Conservation (phyloP, 305 asterid species). For the Andrographis paniculata region DNA sequence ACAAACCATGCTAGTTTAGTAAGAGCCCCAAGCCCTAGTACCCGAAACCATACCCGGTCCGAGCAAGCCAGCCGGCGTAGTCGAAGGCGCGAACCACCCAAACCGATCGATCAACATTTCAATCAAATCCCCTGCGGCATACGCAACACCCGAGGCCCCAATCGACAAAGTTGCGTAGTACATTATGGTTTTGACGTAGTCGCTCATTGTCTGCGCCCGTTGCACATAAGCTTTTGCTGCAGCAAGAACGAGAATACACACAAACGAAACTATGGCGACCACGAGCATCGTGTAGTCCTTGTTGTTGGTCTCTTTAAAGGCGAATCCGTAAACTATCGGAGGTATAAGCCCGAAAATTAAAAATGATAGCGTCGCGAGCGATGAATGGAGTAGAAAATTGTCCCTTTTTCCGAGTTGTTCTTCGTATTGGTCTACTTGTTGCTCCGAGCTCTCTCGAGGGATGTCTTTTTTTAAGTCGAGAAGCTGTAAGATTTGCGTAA, state of each 20-base stretch:
- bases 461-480: slow-evolving; percentile 30
- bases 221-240: slow-evolving; percentile 36
- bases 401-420: slow-evolving; percentile 37
- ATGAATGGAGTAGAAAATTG: slow-evolving; percentile 36
- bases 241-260: slow-evolving; percentile 37
- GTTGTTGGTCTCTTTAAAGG: slow-evolving; percentile 35
- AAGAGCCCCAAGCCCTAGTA: background rate
- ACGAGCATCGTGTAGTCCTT: slow-evolving; percentile 36
- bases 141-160: slow-evolving; percentile 42
- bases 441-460: background rate
- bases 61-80: slow-evolving; percentile 4
- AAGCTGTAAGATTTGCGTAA: slow-evolving; percentile 26
- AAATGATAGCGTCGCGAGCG: slow-evolving; percentile 35
- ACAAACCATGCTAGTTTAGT: background rate
- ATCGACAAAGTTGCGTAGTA: slow-evolving; percentile 34
- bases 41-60: background rate
- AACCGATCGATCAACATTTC: slow-evolving; percentile 16
- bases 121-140: slow-evolving; percentile 26
- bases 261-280: slow-evolving; percentile 40
- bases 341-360: slow-evolving; percentile 43
- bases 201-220: background rate
- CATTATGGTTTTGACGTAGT: slow-evolving; percentile 25
- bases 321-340: slow-evolving; percentile 35
- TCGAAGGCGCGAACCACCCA: slow-evolving; percentile 35
- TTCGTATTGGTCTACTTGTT: slow-evolving; percentile 20